A percentile compares a stretch with the other conserved stretches of the same genome.
Conservation (phyloP, 768 basidiomycete species). For the Phlegmacium glaucopus region DNA sequence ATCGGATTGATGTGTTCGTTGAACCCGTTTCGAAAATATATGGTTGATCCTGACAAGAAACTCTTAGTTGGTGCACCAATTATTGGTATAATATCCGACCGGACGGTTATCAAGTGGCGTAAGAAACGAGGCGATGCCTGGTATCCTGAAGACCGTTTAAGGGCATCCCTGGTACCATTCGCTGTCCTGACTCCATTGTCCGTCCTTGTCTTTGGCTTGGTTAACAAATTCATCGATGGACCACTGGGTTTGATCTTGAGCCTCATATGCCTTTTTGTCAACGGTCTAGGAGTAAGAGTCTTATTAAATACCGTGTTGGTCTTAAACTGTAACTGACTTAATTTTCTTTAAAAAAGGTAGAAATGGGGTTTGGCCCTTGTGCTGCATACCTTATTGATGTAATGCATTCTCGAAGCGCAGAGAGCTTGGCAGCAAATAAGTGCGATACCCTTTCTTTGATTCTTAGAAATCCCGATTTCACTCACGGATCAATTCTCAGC, state of each 20-base stretch:
- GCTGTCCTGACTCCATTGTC: conserved; percentile 51
- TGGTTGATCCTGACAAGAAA: background rate
- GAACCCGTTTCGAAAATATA: background rate
- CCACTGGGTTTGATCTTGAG: conserved; percentile 46
- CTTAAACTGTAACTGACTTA: background rate
- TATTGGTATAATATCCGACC: conserved; percentile 57
- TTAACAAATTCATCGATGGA: conserved; percentile 49
- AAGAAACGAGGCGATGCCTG: conserved; percentile 49
- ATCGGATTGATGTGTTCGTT: conserved; percentile 41
- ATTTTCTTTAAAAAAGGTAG: conserved; percentile 38
- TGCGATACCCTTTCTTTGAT: conserved; percentile 18
- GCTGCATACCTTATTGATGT: conserved; percentile 60
- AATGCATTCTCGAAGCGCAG: conserved; percentile 57
- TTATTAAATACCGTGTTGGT: conserved; percentile 18
- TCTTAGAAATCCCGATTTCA: too few relatives aligned
- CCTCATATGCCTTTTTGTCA: conserved; percentile 56
- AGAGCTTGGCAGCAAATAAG: conserved; percentile 56
- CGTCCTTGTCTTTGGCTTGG: conserved; percentile 43
- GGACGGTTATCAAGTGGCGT: conserved; percentile 44
- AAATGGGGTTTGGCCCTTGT: conserved; percentile 51
- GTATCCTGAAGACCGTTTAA: conserved; percentile 69
- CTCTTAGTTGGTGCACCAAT: conserved; percentile 53
- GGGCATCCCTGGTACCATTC: conserved; percentile 45
- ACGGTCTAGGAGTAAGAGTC: conserved; percentile 67
- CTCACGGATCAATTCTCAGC: too few relatives aligned